Base-by-base conservation (phyloP, 495 filamentous ascomycete genomes). In the Tuber umbilicatum region DNA sequence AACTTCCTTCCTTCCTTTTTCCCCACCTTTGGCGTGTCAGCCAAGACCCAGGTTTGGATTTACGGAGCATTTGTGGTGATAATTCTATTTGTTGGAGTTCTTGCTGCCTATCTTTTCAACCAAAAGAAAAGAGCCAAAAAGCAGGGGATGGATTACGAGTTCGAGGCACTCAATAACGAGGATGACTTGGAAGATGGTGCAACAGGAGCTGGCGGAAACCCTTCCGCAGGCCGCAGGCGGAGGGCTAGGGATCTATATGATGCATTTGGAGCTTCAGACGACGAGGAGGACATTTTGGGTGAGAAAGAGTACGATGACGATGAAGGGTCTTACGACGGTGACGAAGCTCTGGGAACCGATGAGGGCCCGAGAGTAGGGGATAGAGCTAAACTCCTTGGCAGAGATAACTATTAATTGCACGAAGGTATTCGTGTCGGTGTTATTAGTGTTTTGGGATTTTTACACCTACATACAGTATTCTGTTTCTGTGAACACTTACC, bases 21-120 rank as follows among this genome's bases (percentile, higher is more conserved):
- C 77, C 94, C 95, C 12, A 96, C 93, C n/a, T 96, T 99, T 78
- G 95, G 95, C 73, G 90, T 94, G 47, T 94, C 91, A 19, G 93
- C 93, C 79, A 89, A 89, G 74, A 97, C 94, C 10, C 93, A 96
- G 82, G 88, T 91, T 64, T 99, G 95, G 95, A 97, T 99, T 73
- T 98, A 98, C 81, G 93, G 92, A 68, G 87, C 94, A 31, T 81
- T 95, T 37, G 89, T 86, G 27, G 88, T 97, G 47, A 98, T 99
- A 78, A 86, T 94, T 45, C 83, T 92, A 23, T 99, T 99, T 86
- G 92, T 93, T 84, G 85, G 85, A 69, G 92, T 89, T 6, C 86
- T 99, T 10, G 93, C 89, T 55, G 84, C 90, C 43, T 98, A 95
- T 85, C 87, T 96, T 78, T 91, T 88, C 79, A 85, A 94, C 23